phyloP scores from a whole-genome alignment of 192 early-diverging fungal genomes.

The Coemansia sp. region DNA sequence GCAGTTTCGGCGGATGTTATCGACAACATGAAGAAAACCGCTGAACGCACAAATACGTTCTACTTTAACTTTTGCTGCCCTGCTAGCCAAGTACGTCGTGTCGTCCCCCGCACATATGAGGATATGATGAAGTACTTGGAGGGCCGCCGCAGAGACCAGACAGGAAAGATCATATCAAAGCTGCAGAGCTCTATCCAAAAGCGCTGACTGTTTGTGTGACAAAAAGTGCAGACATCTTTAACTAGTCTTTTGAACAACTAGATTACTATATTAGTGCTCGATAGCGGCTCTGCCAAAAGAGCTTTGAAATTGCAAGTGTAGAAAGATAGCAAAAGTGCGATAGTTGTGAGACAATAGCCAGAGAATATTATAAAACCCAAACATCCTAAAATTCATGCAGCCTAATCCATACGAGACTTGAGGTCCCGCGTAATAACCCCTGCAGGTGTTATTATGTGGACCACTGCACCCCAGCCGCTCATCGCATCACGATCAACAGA shows the following conservation, averaged over 20 bases:
- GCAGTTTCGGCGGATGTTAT: constrained; percentile 86
- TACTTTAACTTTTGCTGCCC: constrained; percentile 76
- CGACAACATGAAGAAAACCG: constrained; percentile 60
- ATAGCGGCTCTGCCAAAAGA: not conserved
- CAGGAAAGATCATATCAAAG: constrained; percentile 50
- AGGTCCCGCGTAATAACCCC: constrained; percentile 85
- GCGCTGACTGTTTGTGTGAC: no score
- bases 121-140: constrained; percentile 82
- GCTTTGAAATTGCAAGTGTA: not conserved
- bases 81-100: constrained; percentile 48
- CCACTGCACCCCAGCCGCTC: constrained; percentile 95
- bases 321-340: no score
- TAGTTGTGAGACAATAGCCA: not conserved
- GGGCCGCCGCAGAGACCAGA: constrained; percentile 63
- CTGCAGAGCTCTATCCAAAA: constrained; percentile 47
- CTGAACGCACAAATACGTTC: constrained; percentile 83
- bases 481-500: constrained; percentile 93
- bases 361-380: constrained; percentile 3
- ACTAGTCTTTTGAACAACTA: not conserved
- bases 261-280: not conserved
- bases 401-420: constrained; percentile 68
- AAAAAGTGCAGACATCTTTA: not conserved
- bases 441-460: constrained; percentile 89
- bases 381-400: not conserved
- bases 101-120: constrained; percentile 80